phyloP scores from a whole-genome alignment of 2,329 filamentous ascomycete genomes.

The Trichoderma sp. region DNA sequence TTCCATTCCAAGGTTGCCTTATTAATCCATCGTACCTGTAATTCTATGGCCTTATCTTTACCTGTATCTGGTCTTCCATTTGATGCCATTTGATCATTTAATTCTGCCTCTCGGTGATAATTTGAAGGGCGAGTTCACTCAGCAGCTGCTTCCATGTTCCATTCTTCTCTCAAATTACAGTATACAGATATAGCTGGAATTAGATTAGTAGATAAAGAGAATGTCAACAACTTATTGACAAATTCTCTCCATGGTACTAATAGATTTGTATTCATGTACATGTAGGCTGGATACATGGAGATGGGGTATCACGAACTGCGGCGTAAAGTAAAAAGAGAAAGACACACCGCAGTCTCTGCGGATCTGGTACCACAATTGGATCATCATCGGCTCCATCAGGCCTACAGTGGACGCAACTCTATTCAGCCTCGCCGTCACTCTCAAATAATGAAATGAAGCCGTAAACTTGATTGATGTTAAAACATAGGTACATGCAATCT shows the following conservation, averaged over 20 bases:
- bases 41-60: not conserved
- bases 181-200: too few species aligned
- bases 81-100: not conserved
- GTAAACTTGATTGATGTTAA: not conserved
- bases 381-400: not conserved
- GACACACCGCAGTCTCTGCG: too few species aligned
- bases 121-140: not conserved
- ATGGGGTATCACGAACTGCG: too few species aligned
- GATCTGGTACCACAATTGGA: too few species aligned
- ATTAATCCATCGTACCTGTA: not conserved
- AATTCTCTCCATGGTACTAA: not conserved
- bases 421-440: not conserved
- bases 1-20: not conserved
- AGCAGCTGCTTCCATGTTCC: too few species aligned
- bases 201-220: too few species aligned
- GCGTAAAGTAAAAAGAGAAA: too few species aligned
- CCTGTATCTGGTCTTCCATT: not conserved
- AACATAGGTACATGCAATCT: too few species aligned
- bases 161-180: too few species aligned
- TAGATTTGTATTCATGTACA: too few species aligned
- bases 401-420: not conserved
- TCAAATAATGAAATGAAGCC: not conserved
- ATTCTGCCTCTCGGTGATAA: not conserved
- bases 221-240: not conserved
- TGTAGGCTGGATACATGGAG: too few species aligned